These are phyloP conservation scores for Colletotrichum sublineola DNA, from an alignment of 2,329 filamentous ascomycete species.

Conservation along the genomic window DNA sequence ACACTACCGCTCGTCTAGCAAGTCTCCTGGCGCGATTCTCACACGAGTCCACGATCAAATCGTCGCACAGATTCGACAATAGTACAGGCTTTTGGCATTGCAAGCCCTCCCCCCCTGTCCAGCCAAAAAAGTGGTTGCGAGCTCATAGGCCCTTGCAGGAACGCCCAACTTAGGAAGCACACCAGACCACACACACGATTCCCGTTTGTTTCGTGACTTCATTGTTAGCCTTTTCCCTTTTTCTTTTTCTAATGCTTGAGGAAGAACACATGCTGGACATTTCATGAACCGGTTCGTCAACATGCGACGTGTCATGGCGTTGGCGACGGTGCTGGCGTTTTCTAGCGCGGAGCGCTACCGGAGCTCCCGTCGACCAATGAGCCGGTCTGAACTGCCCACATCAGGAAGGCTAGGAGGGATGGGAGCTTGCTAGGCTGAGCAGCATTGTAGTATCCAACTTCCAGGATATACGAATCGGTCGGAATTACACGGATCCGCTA, in stretches of 20 bases:
- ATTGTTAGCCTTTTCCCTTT: too few relatives aligned
- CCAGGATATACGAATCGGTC: not conserved
- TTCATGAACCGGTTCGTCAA: slow-evolving; percentile 20
- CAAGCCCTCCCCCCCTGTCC: not conserved
- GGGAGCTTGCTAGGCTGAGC: not conserved
- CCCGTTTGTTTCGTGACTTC: not conserved
- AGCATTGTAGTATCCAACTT: too few relatives aligned
- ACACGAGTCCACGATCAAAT: not conserved
- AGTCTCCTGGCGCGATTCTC: not conserved
- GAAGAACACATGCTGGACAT: slow-evolving; percentile 7
- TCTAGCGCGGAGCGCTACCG: slow-evolving; percentile 26
- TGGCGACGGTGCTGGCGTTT: slow-evolving; percentile 17
- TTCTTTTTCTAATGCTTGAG: not conserved
- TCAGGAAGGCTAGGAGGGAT: not conserved
- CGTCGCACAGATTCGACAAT: not conserved
- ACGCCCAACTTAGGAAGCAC: not conserved
- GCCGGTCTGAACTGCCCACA: not conserved
- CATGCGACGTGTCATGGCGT: slow-evolving; percentile 6
- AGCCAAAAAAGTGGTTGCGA: not conserved
- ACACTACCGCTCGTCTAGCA: not conserved
- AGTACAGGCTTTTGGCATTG: not conserved
- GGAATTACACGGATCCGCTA: not conserved
- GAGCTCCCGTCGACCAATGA: slow-evolving; percentile 4
- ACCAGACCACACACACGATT: too few relatives aligned
- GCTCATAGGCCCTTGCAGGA: slow-evolving; percentile 23